These are phyloP conservation scores for Penicillium crystallinum DNA, from an alignment of 495 filamentous ascomycete genomes.

Conservation along the genomic window DNA sequence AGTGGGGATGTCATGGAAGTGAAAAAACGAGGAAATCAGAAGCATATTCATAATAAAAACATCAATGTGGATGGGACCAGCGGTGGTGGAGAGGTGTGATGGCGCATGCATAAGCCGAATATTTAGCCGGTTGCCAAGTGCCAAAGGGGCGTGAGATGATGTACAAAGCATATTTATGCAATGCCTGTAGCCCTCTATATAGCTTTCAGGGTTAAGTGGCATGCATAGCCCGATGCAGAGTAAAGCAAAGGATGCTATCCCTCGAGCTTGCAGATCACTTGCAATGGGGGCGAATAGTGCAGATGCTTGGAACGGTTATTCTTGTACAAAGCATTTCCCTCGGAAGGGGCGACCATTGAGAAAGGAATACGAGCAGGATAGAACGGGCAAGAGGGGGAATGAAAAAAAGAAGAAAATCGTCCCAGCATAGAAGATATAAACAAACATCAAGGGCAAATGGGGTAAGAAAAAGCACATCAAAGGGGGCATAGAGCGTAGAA, in stretches of 20 bases:
- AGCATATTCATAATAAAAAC: conserved; percentile 3
- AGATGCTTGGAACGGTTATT: background rate
- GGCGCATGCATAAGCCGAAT: background rate
- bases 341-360: background rate
- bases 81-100: background rate
- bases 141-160: background rate
- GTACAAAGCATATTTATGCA: background rate
- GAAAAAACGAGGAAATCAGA: background rate
- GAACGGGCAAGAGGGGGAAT: conserved; percentile 7
- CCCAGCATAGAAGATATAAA: conserved; percentile 37
- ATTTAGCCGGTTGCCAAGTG: background rate
- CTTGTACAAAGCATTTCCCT: conserved; percentile 1
- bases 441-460: conserved; percentile 21
- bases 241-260: background rate
- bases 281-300: background rate
- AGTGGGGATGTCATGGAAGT: background rate
- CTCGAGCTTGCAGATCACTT: background rate
- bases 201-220: background rate
- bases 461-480: conserved; percentile 11
- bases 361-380: conserved; percentile 1
- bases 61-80: background rate
- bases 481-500: conserved; percentile 8
- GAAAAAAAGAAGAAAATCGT: conserved; percentile 25
- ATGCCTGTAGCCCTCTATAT: background rate
- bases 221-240: background rate